A percentile compares a stretch with the other conserved stretches of the same genome.
Conservation (phyloP, 2,329 filamentous ascomycete species). For the Blumeria graminis region DNA sequence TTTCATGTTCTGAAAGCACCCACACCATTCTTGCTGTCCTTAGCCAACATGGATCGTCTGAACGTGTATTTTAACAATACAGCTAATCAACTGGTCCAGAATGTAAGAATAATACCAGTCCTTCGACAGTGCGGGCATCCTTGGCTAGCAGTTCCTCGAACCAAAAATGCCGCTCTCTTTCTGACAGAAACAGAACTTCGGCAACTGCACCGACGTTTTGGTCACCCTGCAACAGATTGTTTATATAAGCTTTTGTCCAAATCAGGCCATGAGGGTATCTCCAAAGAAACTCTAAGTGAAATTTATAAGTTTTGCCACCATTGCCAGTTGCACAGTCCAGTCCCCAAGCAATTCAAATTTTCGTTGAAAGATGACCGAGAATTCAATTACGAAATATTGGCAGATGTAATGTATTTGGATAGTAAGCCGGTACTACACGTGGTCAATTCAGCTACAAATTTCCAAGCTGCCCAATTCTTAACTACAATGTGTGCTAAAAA, state of each 20-base stretch:
- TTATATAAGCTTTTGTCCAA: not conserved
- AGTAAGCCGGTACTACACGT: constrained; percentile 1
- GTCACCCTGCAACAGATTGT: not conserved
- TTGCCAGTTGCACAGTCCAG: not conserved
- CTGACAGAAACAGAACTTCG: not conserved
- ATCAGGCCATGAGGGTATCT: not conserved
- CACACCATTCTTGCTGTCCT: not conserved
- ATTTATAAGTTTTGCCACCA: not conserved
- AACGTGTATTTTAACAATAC: not conserved
- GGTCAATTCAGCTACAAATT: not conserved
- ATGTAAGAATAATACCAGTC: not conserved
- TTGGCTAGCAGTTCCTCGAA: not conserved
- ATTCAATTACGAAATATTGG: not conserved
- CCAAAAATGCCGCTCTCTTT: not conserved
- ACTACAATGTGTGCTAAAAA: not conserved
- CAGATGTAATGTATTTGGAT: constrained; percentile 2
- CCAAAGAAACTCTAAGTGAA: not conserved
- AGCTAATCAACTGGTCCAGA: not conserved
- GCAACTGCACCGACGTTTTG: not conserved
- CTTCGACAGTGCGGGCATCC: not conserved
- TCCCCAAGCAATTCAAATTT: not conserved
- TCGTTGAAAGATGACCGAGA: not conserved
- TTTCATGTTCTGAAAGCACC: not conserved
- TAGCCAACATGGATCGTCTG: not conserved
- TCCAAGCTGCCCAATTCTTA: constrained; percentile 1